phyloP scores from a whole-genome alignment of 202 grass and related monocot genomes.

The Hordeum pubiflorum region DNA sequence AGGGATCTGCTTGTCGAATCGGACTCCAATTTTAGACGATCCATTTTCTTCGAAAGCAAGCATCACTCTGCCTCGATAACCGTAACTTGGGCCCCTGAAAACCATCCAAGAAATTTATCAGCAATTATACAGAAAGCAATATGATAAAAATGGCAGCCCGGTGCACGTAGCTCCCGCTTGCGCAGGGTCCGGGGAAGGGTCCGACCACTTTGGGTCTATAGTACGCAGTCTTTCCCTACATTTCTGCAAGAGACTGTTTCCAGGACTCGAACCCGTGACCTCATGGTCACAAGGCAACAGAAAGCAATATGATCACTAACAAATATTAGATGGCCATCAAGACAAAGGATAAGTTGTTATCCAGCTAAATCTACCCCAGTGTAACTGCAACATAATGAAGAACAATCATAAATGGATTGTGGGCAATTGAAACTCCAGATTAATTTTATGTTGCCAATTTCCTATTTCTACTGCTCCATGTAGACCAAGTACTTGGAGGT shows the following conservation, averaged over 20 bases:
- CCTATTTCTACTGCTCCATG: neutral
- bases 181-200: no score
- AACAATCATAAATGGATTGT: neutral
- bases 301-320: neutral
- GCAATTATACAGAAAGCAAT: neutral
- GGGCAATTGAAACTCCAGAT: neutral
- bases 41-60: slow-evolving; percentile 98
- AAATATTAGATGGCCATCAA: neutral
- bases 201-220: no score
- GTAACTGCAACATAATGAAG: neutral
- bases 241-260: no score
- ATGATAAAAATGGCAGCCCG: no score
- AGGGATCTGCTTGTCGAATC: slow-evolving; percentile 89
- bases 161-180: no score
- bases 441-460: neutral
- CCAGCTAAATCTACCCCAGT: neutral
- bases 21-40: slow-evolving; percentile 89
- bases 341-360: neutral
- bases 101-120: slow-evolving; percentile 28
- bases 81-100: slow-evolving; percentile 75
- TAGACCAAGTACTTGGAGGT: neutral
- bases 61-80: slow-evolving; percentile 84
- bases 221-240: no score
- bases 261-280: no score
- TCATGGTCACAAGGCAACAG: no score